A percentile compares a stretch with the other conserved stretches of the same genome.
Conservation (phyloP, 257 asterid species). For the Solanum medicagineum region DNA sequence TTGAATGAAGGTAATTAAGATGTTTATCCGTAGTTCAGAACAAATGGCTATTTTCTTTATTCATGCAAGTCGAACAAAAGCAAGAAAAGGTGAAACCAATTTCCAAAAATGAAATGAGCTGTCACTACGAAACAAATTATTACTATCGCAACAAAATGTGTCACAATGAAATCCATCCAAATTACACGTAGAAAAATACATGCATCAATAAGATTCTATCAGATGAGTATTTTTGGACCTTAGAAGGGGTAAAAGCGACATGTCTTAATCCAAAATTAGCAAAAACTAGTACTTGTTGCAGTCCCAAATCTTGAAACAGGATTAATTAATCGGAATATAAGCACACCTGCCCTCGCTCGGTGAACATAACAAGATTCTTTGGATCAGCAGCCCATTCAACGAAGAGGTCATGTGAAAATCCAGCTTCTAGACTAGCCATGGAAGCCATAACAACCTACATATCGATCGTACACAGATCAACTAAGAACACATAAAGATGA, state of each 20-base stretch:
- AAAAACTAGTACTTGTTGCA: neutral
- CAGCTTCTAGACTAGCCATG: slow-evolving; percentile 96
- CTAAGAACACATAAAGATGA: slow-evolving; percentile 8
- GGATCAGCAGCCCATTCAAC: slow-evolving; percentile 97
- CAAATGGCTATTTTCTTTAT: neutral
- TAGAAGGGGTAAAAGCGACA: neutral
- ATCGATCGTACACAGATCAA: slow-evolving; percentile 1
- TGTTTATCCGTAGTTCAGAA: neutral
- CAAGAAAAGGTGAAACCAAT: neutral
- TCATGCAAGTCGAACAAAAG: neutral
- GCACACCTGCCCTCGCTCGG: slow-evolving; percentile 97
- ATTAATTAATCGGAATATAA: slow-evolving; percentile 1
- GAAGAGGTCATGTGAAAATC: slow-evolving; percentile 91
- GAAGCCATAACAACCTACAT: slow-evolving; percentile 84
- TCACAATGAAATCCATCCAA: neutral
- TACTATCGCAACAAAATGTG: neutral
- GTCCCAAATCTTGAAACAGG: neutral
- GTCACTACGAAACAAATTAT: neutral
- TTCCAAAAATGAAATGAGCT: neutral
- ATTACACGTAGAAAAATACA: neutral
- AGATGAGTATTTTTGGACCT: neutral
- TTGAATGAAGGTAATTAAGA: neutral
- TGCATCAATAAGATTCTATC: neutral
- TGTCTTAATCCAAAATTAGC: neutral
- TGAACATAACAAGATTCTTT: slow-evolving; percentile 90